A percentile compares a stretch with the other conserved stretches of the same genome.
These are phyloP conservation scores for Bruguiera parviflora DNA, from an alignment of 345 rosid genomes.

Conservation along the genomic window DNA sequence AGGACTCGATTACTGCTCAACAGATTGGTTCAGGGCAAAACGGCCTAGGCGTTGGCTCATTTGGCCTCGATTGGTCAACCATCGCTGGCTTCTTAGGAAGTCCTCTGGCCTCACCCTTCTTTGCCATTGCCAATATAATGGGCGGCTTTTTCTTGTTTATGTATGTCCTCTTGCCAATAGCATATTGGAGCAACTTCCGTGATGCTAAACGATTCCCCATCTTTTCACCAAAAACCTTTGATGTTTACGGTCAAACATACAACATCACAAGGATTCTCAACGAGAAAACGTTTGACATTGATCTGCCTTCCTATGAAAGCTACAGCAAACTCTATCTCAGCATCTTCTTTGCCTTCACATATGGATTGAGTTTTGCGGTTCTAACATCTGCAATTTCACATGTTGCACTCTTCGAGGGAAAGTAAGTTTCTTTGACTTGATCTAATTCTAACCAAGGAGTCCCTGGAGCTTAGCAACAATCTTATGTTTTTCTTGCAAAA, in stretches of 20 bases:
- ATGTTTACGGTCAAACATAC: constrained; percentile 40
- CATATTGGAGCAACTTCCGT: constrained; percentile 46
- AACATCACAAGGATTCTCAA: constrained; percentile 58
- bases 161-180: constrained; percentile 55
- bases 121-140: constrained; percentile 55
- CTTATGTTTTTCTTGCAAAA: background rate
- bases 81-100: constrained; percentile 63
- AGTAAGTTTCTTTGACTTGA: constrained; percentile 34
- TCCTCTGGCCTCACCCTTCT: constrained; percentile 68
- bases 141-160: constrained; percentile 50
- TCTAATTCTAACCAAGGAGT: no score
- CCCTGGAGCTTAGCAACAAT: no score
- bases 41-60: constrained; percentile 68
- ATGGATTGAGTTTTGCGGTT: constrained; percentile 64
- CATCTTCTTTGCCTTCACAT: constrained; percentile 51
- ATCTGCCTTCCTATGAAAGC: constrained; percentile 36
- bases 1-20: constrained; percentile 55
- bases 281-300: constrained; percentile 37
- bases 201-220: constrained; percentile 61
- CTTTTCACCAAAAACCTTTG: constrained; percentile 48
- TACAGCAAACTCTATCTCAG: constrained; percentile 80
- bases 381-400: constrained; percentile 60
- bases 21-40: constrained; percentile 57
- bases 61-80: constrained; percentile 76
- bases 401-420: constrained; percentile 66